Percentiles rank a stretch among this genome's conserved stretches.
phyloP scores from a whole-genome alignment of 1,284 basidiomycete species.

The Rhodotorula sp. region DNA sequence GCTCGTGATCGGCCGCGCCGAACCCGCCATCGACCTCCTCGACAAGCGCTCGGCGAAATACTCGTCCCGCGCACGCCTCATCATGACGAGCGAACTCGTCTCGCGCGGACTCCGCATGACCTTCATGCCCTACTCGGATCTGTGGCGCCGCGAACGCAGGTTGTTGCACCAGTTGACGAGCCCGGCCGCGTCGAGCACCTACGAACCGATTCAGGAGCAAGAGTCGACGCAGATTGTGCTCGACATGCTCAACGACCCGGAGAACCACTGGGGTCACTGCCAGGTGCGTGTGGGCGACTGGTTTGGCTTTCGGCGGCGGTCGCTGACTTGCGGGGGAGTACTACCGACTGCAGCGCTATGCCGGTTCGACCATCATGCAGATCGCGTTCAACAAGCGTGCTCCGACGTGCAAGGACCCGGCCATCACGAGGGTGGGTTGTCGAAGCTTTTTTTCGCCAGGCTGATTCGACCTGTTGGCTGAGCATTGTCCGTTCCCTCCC shows the following conservation, averaged over 20 bases:
- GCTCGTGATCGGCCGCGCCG: conserved; percentile 41
- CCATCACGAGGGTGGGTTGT: conserved; percentile 41
- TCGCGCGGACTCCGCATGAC: conserved; percentile 43
- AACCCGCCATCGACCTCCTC: conserved; percentile 45
- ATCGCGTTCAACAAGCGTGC: conserved; percentile 46
- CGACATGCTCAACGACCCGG: conserved; percentile 41
- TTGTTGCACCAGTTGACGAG: conserved; percentile 43
- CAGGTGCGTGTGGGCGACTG: conserved; percentile 24
- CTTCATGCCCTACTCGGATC: conserved; percentile 42
- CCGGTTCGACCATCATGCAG: conserved; percentile 46
- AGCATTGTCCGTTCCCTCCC: neutral
- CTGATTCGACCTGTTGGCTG: neutral
- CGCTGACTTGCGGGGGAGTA: neutral
- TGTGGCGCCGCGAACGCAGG: conserved; percentile 43
- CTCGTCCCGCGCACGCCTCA: conserved; percentile 43
- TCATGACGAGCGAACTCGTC: conserved; percentile 46
- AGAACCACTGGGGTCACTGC: conserved; percentile 44
- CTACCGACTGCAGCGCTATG: conserved; percentile 35
- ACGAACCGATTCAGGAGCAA: conserved; percentile 44
- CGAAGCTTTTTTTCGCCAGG: too few species aligned
- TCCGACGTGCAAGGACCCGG: conserved; percentile 37
- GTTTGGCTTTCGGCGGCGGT: too few species aligned
- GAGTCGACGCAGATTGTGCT: conserved; percentile 43
- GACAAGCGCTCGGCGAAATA: conserved; percentile 45
- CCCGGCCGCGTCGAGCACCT: conserved; percentile 20